A percentile compares a stretch with the other conserved stretches of the same genome.
Conservation (phyloP, 2,329 filamentous ascomycete species). For the Grosmannia huntii region DNA sequence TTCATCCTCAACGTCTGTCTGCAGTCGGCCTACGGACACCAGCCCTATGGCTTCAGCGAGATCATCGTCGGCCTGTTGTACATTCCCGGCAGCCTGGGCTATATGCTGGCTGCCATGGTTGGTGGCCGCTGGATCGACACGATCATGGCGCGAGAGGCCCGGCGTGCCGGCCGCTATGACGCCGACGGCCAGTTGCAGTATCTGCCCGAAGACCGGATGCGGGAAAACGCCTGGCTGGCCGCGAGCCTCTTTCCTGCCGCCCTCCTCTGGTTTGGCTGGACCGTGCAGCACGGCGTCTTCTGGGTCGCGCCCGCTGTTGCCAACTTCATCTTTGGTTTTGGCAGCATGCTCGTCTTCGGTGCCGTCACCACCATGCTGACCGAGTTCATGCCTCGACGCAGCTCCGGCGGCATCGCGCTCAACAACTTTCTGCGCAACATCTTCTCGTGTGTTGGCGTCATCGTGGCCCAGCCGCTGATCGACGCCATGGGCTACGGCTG, state of each 20-base stretch:
- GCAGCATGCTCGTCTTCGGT: constrained; percentile 67
- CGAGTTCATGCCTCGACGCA: constrained; percentile 64
- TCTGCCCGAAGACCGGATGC: constrained; percentile 68
- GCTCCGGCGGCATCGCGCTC: constrained; percentile 61
- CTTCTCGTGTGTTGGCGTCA: constrained; percentile 56
- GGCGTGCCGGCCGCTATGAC: constrained; percentile 56
- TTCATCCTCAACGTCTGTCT: constrained; percentile 70
- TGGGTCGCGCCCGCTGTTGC: constrained; percentile 52
- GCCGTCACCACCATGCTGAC: constrained; percentile 71
- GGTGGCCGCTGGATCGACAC: constrained; percentile 68
- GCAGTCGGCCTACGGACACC: constrained; percentile 51
- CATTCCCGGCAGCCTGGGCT: constrained; percentile 63
- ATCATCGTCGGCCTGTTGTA: constrained; percentile 65
- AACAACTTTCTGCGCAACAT: constrained; percentile 77
- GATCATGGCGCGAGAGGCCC: constrained; percentile 69
- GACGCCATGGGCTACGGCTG: constrained; percentile 60
- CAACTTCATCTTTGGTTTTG: constrained; percentile 62
- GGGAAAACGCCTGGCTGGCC: constrained; percentile 69
- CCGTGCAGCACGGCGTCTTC: constrained; percentile 48
- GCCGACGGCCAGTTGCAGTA: constrained; percentile 52
- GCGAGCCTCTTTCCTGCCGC: constrained; percentile 57
- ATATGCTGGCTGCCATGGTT: constrained; percentile 53
- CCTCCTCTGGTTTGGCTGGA: constrained; percentile 69
- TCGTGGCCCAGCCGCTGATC: constrained; percentile 61
- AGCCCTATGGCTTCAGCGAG: constrained; percentile 56